Evolutionary conservation across 352 stramenopile species (phyloP).

Genomic region (Phytophthora brassicae): DNA sequence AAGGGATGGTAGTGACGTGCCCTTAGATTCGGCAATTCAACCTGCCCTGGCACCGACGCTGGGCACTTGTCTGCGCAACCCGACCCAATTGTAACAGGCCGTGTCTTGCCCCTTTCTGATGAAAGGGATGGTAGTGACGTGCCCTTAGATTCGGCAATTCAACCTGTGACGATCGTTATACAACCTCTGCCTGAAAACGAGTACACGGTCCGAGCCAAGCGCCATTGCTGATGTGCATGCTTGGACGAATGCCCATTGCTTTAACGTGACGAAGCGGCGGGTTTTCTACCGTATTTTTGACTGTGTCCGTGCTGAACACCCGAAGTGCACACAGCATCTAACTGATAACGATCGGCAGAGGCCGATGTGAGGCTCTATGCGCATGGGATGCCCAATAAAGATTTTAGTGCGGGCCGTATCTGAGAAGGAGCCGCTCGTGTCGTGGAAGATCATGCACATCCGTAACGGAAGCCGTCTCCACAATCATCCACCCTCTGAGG

Average conservation of each 20-base stretch:
- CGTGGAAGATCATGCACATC: constrained; percentile 18
- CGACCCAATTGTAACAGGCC: too few relatives aligned
- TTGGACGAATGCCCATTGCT: background rate
- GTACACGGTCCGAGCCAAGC: background rate
- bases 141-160: too few relatives aligned
- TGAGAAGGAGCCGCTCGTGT: constrained; percentile 1
- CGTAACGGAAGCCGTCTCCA: constrained; percentile 13
- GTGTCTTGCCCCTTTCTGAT: too few relatives aligned
- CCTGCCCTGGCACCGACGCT: too few relatives aligned
- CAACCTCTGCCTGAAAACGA: background rate
- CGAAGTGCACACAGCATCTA: constrained; percentile 17
- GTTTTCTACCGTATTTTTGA: constrained; percentile 11
- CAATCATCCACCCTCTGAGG: constrained; percentile 5
- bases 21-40: too few relatives aligned
- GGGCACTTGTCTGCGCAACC: too few relatives aligned
- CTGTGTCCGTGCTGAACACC: background rate
- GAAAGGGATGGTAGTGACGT: too few relatives aligned
- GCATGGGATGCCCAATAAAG: background rate
- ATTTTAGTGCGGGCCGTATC: constrained; percentile 6
- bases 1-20: too few relatives aligned
- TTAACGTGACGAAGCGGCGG: constrained; percentile 18
- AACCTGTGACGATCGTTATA: background rate
- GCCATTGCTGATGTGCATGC: constrained; percentile 4
- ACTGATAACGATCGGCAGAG: background rate
- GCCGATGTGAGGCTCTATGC: background rate